Percentiles rank a stretch among this genome's conserved stretches.
Evolutionary conservation across 129 eudicot genomes (phyloP).

Genomic region (Glebionis coronaria): DNA sequence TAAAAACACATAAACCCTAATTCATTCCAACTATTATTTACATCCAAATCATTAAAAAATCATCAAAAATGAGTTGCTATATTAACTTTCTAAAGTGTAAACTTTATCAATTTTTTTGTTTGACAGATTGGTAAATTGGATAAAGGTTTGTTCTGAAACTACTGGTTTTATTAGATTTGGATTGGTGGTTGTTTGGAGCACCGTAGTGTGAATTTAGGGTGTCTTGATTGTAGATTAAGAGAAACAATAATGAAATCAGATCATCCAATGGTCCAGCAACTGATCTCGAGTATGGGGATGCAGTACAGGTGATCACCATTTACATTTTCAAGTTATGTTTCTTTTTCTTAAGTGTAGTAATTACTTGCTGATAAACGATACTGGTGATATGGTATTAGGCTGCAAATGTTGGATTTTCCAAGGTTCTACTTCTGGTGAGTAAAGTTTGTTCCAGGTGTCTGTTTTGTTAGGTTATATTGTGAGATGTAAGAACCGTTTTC

Average conservation of each 20-base stretch:
- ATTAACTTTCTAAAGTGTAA: too few relatives aligned
- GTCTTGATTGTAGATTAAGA: constrained; percentile 27
- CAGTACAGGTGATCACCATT: constrained; percentile 35
- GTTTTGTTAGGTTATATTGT: not conserved
- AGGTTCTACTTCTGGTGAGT: constrained; percentile 45
- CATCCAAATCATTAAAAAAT: too few relatives aligned
- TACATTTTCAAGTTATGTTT: not conserved
- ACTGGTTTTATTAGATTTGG: not conserved
- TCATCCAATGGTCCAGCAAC: constrained; percentile 29
- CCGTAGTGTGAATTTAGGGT: constrained; percentile 1
- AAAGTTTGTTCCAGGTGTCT: not conserved
- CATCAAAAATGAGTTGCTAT: too few relatives aligned
- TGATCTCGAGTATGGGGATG: constrained; percentile 47
- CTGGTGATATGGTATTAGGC: constrained; percentile 30
- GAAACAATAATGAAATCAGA: constrained; percentile 28
- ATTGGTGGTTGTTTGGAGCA: not conserved
- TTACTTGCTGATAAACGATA: not conserved
- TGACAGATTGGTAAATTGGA: too few relatives aligned
- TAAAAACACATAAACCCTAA: too few relatives aligned
- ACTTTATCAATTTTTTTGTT: too few relatives aligned
- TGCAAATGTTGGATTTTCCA: constrained; percentile 44
- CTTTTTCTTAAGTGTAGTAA: not conserved
- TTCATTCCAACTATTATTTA: too few relatives aligned
- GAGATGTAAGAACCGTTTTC: constrained; percentile 2
- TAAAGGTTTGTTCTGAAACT: not conserved